Evolutionary conservation across 768 basidiomycete species (phyloP), one percentile per base, ranked within the genome.

Genomic region (Kwoniella bestiolae): DNA sequence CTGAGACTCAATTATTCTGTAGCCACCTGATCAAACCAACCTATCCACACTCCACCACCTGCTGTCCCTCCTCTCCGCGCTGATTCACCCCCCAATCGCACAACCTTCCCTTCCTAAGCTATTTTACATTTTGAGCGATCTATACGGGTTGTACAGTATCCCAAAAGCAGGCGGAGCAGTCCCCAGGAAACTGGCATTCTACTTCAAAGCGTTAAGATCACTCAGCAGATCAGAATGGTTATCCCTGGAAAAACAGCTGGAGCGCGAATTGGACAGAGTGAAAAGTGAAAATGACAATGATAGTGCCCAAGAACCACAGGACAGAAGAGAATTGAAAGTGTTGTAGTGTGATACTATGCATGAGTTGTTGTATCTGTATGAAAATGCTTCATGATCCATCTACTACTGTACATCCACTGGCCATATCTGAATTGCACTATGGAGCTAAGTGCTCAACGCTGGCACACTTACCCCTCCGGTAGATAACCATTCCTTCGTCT

Each of bases 401-500:
- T n/a, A 23, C 21, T n/a, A n/a, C n/a, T n/a, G n/a, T n/a, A n/a
- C n/a, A n/a, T n/a, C n/a, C n/a, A n/a, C n/a, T n/a, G n/a, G n/a
- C n/a, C n/a, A n/a, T n/a, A n/a, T n/a, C n/a, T n/a, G n/a, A n/a
- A n/a, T n/a, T n/a, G n/a, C n/a, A n/a, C n/a, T n/a, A n/a, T n/a
- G n/a, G n/a, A n/a, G n/a, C n/a, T n/a, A n/a, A 5, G 6, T 52
- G 38, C 11, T 28, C 26, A 52, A 64, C 14, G 55, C 63, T 38
- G 66, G 18, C 11, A 60, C 55, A 35, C 58, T 67, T 29, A 63
- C 70, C 3, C 92, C 93, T 8, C 90, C 90, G 64, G 86, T 86
- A 52, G 87, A 86, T 81, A 99, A 91, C 90, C 92, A 98, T 65
- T 85, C 86, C 83, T 97, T 98, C 73, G 91, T 90, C 66, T 89